Evolutionary conservation across 345 rosid genomes (phyloP).

Genomic region (Aethionema arabicum): DNA sequence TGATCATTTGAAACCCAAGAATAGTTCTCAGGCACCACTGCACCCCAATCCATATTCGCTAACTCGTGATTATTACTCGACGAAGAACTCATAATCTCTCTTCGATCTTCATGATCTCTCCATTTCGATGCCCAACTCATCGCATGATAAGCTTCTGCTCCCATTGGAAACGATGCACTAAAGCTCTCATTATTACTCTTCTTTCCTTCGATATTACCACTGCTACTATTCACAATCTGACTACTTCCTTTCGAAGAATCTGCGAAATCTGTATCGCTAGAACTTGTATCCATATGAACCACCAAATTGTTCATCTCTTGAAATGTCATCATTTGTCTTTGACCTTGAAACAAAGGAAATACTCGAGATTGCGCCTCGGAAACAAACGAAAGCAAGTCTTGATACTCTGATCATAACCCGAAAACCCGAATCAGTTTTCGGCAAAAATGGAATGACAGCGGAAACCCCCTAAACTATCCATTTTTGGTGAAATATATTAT

Average conservation of each 20-base stretch:
- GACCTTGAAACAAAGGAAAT: slow-evolving; percentile 1
- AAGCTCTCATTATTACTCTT: slow-evolving; percentile 30
- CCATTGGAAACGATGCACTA: slow-evolving; percentile 37
- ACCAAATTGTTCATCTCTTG: slow-evolving; percentile 14
- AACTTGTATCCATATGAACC: slow-evolving; percentile 36
- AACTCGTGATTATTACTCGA: slow-evolving; percentile 42
- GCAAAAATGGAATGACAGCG: too few relatives aligned
- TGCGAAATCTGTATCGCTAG: slow-evolving; percentile 19
- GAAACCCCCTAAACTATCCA: too few relatives aligned
- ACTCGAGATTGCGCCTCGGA: slow-evolving; percentile 37
- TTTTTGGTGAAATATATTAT: too few relatives aligned
- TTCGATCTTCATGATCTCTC: slow-evolving; percentile 45
- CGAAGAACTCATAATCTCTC: slow-evolving; percentile 41
- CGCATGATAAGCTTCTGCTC: slow-evolving; percentile 30
- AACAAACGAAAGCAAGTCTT: slow-evolving; percentile 30
- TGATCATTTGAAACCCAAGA: slow-evolving; percentile 55
- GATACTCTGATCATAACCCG: slow-evolving; percentile 19
- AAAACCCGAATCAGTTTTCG: too few relatives aligned
- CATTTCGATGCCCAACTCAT: slow-evolving; percentile 38
- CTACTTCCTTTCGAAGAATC: slow-evolving; percentile 26
- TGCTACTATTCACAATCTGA: slow-evolving; percentile 21
- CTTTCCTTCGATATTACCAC: slow-evolving; percentile 21
- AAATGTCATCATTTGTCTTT: slow-evolving; percentile 5
- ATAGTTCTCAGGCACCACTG: slow-evolving; percentile 44
- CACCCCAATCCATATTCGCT: slow-evolving; percentile 40